Evolutionary conservation across 1,284 basidiomycete genomes (phyloP), one percentile per base, ranked within the genome.

Genomic region (Mycena sp.): DNA sequence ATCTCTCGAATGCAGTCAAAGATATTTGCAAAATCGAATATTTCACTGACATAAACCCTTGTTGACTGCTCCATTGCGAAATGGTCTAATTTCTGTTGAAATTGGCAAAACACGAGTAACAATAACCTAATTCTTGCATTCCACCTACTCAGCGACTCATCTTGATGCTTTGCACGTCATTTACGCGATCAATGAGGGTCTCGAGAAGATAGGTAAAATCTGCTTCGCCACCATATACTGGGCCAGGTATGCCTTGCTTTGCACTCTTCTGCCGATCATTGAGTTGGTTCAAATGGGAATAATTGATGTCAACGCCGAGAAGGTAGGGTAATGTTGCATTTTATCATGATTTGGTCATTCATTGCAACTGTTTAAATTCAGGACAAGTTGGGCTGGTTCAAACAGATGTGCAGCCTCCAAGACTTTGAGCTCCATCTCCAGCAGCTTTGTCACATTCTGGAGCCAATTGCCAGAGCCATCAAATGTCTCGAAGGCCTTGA

Each of bases 181-280:
- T 19, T 25, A 54, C 12, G 64, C 40, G 19, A 70, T 67, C 30
- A 48, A 29, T 41, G 49, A 65, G 6, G 69, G 68, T 1, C 63
- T 75, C 6, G 68, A 73, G 48, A 65, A 43, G 10, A 68, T 76
- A 28, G 72, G 73, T 2, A 73, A 72, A 32, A 77, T 76, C 0
- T 67, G 71, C 0, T 78, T 78, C 61, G 73, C 67, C 2, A 75
- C 72, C 14, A 48, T 70, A 26, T 72, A 67, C 53, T 64, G 61
- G 35, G 40, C 72, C 4, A 67, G 62, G 1, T 40, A 55, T 6
- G 65, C 75, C 2, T 19, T 77, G 0, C 52, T 72, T 16, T 67
- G 66, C 6, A 69, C 67, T 48, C 58, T 74, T 1, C 67, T 63
- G 1, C 58, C 55, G 6, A 72, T 76, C 19, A 28, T 55, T 11